A percentile compares a stretch with the other conserved stretches of the same genome.
Evolutionary conservation across 805 yeast species (phyloP).

Genomic region (Ogataea haglerorum): DNA sequence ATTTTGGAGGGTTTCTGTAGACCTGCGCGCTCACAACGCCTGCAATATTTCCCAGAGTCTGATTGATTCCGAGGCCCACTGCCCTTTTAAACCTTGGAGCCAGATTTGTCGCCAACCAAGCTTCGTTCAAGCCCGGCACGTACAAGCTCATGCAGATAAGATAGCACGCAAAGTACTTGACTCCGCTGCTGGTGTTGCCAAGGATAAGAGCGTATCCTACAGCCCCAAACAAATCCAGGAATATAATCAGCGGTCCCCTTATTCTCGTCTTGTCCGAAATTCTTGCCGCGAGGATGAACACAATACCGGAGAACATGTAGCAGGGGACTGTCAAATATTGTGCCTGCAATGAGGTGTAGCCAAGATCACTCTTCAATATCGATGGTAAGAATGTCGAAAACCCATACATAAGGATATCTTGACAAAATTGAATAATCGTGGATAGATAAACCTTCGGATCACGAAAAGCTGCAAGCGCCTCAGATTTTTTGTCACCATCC

Average conservation of each 20-base stretch:
- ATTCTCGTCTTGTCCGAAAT: slow-evolving; percentile 26
- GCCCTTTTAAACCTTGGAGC: slow-evolving; percentile 43
- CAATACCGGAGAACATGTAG: slow-evolving; percentile 33
- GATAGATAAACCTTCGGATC: slow-evolving; percentile 38
- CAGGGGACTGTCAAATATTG: slow-evolving; percentile 42
- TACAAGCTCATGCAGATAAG: slow-evolving; percentile 37
- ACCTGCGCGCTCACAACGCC: slow-evolving; percentile 46
- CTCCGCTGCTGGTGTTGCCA: slow-evolving; percentile 24
- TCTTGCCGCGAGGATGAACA: slow-evolving; percentile 25
- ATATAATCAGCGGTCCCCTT: slow-evolving; percentile 34
- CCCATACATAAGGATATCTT: slow-evolving; percentile 41
- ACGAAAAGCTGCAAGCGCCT: slow-evolving; percentile 30
- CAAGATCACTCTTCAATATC: slow-evolving; percentile 33
- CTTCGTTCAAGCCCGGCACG: slow-evolving; percentile 35
- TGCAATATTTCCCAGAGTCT: slow-evolving; percentile 42
- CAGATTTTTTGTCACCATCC: slow-evolving; percentile 2
- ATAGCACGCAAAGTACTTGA: slow-evolving; percentile 28
- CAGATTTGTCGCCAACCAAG: slow-evolving; percentile 43
- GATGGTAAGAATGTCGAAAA: slow-evolving; percentile 40
- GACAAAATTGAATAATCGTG: slow-evolving; percentile 43
- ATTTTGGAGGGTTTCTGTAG: slow-evolving; percentile 37
- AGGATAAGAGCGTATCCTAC: slow-evolving; percentile 33
- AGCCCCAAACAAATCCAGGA: slow-evolving; percentile 26
- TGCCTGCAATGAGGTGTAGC: slow-evolving; percentile 31
- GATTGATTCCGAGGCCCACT: slow-evolving; percentile 40